Conservation (phyloP, 805 yeast species). For the Candida boleticola region DNA sequence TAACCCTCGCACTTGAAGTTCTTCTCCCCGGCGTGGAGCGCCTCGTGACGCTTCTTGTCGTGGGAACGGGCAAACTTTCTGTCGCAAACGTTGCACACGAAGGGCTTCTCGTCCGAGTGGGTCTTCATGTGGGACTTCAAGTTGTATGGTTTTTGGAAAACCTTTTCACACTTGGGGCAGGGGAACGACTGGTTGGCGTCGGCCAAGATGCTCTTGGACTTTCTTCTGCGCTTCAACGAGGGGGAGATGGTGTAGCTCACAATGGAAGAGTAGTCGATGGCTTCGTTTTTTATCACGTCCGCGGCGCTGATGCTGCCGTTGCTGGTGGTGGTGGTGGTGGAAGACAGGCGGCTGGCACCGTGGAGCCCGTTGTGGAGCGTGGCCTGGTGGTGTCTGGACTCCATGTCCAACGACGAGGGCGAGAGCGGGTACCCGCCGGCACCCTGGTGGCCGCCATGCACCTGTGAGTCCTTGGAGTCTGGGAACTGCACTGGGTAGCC, state of each 20-base stretch:
- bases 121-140: conserved; percentile 49
- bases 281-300: no score
- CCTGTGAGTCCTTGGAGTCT: background rate
- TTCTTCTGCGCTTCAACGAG: conserved; percentile 26
- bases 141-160: conserved; percentile 49
- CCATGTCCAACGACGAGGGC: conserved; percentile 5
- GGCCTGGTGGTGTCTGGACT: conserved; percentile 1
- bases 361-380: no score
- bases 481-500: background rate
- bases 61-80: conserved; percentile 76
- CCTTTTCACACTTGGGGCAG: conserved; percentile 44
- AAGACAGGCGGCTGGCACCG: no score
- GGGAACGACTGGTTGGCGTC: conserved; percentile 20
- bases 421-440: conserved; percentile 1
- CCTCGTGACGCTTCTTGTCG: conserved; percentile 74
- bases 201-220: conserved; percentile 6
- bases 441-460: background rate
- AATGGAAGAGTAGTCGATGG: conserved; percentile 34
- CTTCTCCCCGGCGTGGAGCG: conserved; percentile 70
- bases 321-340: background rate
- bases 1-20: conserved; percentile 66
- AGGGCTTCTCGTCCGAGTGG: conserved; percentile 69
- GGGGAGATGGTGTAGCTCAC: conserved; percentile 34
- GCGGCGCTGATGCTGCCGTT: background rate
- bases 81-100: conserved; percentile 59